A percentile compares a stretch with the other conserved stretches of the same genome.
These are phyloP conservation scores for Moricandia moricandioides DNA, from an alignment of 345 rosid species.

Conservation along the genomic window DNA sequence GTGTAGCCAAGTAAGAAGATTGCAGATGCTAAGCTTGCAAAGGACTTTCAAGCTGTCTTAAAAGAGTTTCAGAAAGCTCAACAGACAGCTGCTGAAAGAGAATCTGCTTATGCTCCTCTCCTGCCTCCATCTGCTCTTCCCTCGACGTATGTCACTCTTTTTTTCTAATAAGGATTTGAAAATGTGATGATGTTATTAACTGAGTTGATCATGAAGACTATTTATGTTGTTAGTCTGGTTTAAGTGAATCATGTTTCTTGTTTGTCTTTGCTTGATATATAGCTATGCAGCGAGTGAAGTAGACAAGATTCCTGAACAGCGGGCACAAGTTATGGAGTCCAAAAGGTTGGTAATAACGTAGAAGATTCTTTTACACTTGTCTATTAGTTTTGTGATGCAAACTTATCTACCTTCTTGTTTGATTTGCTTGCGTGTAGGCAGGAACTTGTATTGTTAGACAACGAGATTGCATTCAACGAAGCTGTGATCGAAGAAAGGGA, in stretches of 20 bases:
- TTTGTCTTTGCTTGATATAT: constrained; percentile 35
- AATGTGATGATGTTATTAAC: background rate
- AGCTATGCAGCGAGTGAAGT: constrained; percentile 30
- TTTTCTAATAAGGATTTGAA: too few relatives aligned
- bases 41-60: constrained; percentile 90
- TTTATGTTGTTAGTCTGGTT: background rate
- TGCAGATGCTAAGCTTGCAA: constrained; percentile 95
- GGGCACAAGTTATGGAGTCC: constrained; percentile 38
- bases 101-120: constrained; percentile 66
- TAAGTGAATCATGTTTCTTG: background rate
- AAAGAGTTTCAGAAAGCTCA: constrained; percentile 98
- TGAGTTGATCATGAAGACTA: background rate
- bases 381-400: background rate
- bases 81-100: constrained; percentile 88
- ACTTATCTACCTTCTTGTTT: background rate
- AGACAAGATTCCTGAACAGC: constrained; percentile 26
- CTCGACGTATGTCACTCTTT: too few relatives aligned
- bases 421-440: constrained; percentile 50
- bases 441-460: constrained; percentile 81
- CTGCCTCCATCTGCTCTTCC: constrained; percentile 42
- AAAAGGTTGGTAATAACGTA: constrained; percentile 1
- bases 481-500: constrained; percentile 96
- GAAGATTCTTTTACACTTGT: background rate
- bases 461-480: constrained; percentile 87
- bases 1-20: constrained; percentile 84